Base-by-base conservation (phyloP, 371 early-diverging fungal genomes). In the Mortierella sp. region DNA sequence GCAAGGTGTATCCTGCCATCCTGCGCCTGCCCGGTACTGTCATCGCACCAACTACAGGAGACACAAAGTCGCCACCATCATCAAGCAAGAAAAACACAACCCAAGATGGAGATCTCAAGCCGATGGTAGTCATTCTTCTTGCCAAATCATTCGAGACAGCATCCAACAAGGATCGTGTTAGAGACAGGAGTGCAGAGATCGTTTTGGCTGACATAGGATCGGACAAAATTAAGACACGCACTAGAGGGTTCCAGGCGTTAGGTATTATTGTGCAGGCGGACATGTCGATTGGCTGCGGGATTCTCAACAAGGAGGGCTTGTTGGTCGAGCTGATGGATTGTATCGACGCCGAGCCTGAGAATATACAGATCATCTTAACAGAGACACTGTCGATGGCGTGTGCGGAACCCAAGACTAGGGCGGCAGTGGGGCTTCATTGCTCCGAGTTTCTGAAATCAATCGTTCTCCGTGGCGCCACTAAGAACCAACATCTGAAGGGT, bases 311-410 rank as follows among this genome's bases (percentile, higher is more conserved):
- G 41, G 85, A 86, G 19, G 91, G 91, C 0, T 58, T 90, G 0
- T 61, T 94, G 31, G 89, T 82, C 30, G 89, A 90, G 21, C 82
- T 92, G 56, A 83, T 92, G 82, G 93, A 93, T 64, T 81, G 83
- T 24, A 68, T 90, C 34, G 94, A 93, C 23, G 85, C 86, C 66
- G 94, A 92, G 57, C 69, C 83, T 3, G 82, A 81, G 23, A 71
- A 80, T 10, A 86, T 90, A 4, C 92, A 93, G 64, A 60, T 86
- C 16, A 85, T 88, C 2, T 80, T 89, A 9, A 65, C 88, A 0
- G 86, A 91, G 43, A 82, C 87, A 3, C 82, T 94, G 6, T 89
- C 89, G 0, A 76, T 82, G 23, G 92, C 92, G 2, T 90, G 92
- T 42, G 81, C 87, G 1, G 90, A 91, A 21, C 80, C 86, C 34